Evolutionary conservation across 2,329 filamentous ascomycete genomes (phyloP), one percentile per base, ranked within the genome.

Genomic region (Elsinoe perseae): DNA sequence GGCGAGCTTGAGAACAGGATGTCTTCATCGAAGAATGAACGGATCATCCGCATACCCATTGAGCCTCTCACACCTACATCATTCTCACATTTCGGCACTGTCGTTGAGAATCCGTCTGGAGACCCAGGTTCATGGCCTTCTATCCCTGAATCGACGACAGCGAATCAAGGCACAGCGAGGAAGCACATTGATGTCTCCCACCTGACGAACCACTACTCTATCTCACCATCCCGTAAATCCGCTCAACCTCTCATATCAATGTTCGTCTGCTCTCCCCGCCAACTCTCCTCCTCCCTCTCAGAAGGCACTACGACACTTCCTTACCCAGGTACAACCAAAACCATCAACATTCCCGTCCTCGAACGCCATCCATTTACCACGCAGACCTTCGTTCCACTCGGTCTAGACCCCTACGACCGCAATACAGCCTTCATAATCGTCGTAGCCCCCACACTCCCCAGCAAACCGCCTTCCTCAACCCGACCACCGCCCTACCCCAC

Each of bases 381-480:
- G 1, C 93, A 98, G 74, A 95, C 90, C 0, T 97, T 98, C 70
- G 80, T 88, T 42, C 93, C 93, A 0, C 75, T 96, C 52, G 80
- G 81, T 32, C 64, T 84, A 25, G 75, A 72, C 1, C 64, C 72
- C 9, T 72, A 73, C n/a, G 72, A 77, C 54, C 62, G 62, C 55
- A 64, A 69, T 54, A 75, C 76, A 9, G 72, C 76, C 20, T 96
- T 92, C 69, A 80, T 98, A 23, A 87, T 97, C 59, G 82, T 97
- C 61, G 92, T 97, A 18, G 92, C 92, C 16, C 91, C 92, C 0
- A 89, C 83, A 10, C 72, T 89, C 7, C 76, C 81, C 9, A 69
- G 79, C 4, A 46, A 54, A 27, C 54, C 46, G 25, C 20, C 42
- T 44, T 25, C 61, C 61, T 65, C 60, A 4, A 64, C 61, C 20